These are phyloP conservation scores for Aphanomyces cochlioides DNA, from an alignment of 352 stramenopile species.

Conservation along the genomic window DNA sequence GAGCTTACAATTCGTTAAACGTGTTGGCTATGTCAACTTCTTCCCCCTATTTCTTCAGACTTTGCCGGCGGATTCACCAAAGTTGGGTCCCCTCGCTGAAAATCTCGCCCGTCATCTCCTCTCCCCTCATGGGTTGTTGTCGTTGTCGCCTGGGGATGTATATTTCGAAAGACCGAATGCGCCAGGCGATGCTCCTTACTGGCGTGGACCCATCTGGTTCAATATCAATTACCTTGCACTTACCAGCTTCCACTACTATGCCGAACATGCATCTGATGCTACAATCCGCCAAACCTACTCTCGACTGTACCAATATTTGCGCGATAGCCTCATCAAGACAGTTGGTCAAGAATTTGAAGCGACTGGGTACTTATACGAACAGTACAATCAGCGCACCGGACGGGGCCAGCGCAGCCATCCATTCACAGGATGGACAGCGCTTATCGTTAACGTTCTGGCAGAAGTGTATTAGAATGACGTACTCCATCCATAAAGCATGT, in stretches of 20 bases:
- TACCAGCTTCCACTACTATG: constrained; percentile 77
- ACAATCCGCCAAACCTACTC: constrained; percentile 47
- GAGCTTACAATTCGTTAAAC: constrained; percentile 65
- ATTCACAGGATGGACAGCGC: constrained; percentile 92
- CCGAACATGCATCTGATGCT: constrained; percentile 38
- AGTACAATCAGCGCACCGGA: constrained; percentile 88
- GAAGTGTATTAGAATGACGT: constrained; percentile 67
- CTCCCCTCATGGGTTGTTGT: constrained; percentile 79
- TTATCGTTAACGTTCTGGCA: constrained; percentile 91
- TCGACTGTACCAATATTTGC: constrained; percentile 47
- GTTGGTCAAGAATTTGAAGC: constrained; percentile 77
- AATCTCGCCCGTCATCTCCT: constrained; percentile 65
- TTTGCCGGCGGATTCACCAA: constrained; percentile 58
- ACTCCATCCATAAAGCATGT: no score
- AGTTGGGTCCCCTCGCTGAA: constrained; percentile 53
- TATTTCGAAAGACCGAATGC: constrained; percentile 89
- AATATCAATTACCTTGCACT: constrained; percentile 92
- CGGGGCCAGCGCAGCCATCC: constrained; percentile 86
- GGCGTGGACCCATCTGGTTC: constrained; percentile 93
- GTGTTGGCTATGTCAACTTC: constrained; percentile 85
- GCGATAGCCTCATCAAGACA: constrained; percentile 56
- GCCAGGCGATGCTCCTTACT: constrained; percentile 89
- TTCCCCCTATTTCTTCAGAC: constrained; percentile 82
- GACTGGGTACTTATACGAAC: constrained; percentile 91
- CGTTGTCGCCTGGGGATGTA: constrained; percentile 73